Percentiles rank a stretch among this genome's conserved stretches.
phyloP scores from a whole-genome alignment of 1,284 basidiomycete genomes.

The Exobasidium rhododendri region DNA sequence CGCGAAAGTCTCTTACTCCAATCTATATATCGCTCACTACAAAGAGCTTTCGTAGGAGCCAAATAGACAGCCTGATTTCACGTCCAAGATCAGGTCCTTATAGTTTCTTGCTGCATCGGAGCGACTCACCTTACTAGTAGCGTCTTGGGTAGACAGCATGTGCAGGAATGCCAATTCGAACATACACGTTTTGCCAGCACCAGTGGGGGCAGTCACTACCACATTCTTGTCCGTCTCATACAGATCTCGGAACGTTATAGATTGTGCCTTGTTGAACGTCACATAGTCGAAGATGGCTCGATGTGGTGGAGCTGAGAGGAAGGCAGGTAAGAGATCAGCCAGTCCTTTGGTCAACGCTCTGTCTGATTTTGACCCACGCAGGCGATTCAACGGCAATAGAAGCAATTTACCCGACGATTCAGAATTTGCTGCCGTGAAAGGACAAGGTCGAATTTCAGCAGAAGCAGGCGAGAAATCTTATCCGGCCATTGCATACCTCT shows the following conservation, averaged over 20 bases:
- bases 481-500: too few species aligned
- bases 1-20: conserved; percentile 76
- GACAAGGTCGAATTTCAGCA: too few species aligned
- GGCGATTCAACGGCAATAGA: background rate
- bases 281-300: background rate
- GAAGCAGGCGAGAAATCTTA: too few species aligned
- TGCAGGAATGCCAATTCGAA: conserved; percentile 87
- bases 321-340: too few species aligned
- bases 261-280: background rate
- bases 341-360: too few species aligned
- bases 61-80: conserved; percentile 72
- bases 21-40: conserved; percentile 76
- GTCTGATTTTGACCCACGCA: too few species aligned
- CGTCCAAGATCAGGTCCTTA: too few species aligned
- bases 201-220: conserved; percentile 59
- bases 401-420: too few species aligned
- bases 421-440: too few species aligned
- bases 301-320: background rate
- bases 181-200: conserved; percentile 60
- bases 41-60: conserved; percentile 82
- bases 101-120: too few species aligned
- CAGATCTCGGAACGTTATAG: conserved; percentile 59
- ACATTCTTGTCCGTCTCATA: conserved; percentile 70
- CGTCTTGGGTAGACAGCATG: conserved; percentile 63
- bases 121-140: background rate